Evolutionary conservation across 2,329 filamentous ascomycete species (phyloP).

Genomic region (Venturia oleaginea): DNA sequence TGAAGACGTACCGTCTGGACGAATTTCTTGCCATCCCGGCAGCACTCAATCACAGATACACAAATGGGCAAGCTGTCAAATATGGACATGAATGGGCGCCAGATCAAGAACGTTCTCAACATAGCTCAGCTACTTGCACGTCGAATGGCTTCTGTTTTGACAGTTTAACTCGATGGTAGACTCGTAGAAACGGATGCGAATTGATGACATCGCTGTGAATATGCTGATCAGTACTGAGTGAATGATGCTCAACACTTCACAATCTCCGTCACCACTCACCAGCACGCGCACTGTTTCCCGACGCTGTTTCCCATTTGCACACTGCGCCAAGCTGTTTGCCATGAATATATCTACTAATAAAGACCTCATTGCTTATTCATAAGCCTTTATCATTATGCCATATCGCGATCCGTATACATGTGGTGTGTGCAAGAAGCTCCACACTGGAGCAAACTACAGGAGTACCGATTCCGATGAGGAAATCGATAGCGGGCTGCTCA

Average conservation of each 20-base stretch:
- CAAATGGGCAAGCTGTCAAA: conserved; percentile 15
- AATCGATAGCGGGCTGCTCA: neutral
- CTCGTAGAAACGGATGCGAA: too few relatives aligned
- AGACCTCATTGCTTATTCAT: neutral
- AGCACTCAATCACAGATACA: conserved; percentile 10
- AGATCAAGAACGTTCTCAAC: conserved; percentile 20
- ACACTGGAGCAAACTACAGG: neutral
- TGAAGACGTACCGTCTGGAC: conserved; percentile 17
- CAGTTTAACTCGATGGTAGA: too few relatives aligned
- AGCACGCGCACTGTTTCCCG: neutral
- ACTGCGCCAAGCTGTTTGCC: neutral
- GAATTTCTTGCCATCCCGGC: conserved; percentile 13
- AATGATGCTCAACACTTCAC: neutral
- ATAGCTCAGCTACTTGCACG: conserved; percentile 18
- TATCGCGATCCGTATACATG: neutral
- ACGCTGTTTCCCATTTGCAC: neutral
- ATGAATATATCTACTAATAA: neutral
- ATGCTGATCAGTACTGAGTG: neutral
- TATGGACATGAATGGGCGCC: conserved; percentile 17
- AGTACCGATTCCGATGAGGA: neutral
- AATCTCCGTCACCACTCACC: neutral
- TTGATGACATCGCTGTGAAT: neutral
- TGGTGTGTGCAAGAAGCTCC: neutral
- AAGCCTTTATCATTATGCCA: neutral
- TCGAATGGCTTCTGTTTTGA: neutral